These are phyloP conservation scores for Leucaena leucocephala DNA, from an alignment of 306 rosid genomes.

Conservation along the genomic window DNA sequence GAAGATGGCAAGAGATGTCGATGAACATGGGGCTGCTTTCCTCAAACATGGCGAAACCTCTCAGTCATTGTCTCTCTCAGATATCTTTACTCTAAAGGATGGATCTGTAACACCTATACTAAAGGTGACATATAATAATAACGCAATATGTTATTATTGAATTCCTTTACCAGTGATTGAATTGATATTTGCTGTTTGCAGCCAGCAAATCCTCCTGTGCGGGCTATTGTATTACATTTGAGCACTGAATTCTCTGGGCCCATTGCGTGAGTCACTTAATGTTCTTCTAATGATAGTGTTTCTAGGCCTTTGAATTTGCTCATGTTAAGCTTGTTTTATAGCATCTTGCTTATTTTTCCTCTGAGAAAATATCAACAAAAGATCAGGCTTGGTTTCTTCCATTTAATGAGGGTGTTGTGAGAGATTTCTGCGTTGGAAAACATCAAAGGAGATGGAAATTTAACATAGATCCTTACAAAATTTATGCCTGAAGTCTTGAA, in stretches of 20 bases:
- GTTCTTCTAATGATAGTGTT: slow-evolving; percentile 30
- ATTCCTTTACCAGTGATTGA: slow-evolving; percentile 37
- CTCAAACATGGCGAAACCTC: slow-evolving; percentile 82
- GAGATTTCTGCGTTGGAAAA: not conserved
- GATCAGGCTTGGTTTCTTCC: slow-evolving; percentile 10
- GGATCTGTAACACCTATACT: slow-evolving; percentile 77
- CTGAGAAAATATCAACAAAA: not conserved
- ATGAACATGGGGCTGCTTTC: slow-evolving; percentile 80
- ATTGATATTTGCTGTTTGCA: slow-evolving; percentile 46
- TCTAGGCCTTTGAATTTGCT: slow-evolving; percentile 8
- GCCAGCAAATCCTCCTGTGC: slow-evolving; percentile 94
- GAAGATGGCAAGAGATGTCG: slow-evolving; percentile 79
- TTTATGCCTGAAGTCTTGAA: slow-evolving; percentile 6
- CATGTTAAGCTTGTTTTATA: not conserved
- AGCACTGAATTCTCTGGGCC: slow-evolving; percentile 70
- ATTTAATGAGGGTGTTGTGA: not conserved
- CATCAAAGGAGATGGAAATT: slow-evolving; percentile 11
- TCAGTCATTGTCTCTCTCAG: slow-evolving; percentile 89
- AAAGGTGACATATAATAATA: slow-evolving; percentile 51
- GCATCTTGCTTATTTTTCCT: not conserved
- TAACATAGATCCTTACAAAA: not conserved
- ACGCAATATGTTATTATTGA: not conserved
- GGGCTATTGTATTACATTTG: slow-evolving; percentile 85
- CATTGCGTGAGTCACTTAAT: slow-evolving; percentile 61
- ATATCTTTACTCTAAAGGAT: slow-evolving; percentile 70